A percentile compares a stretch with the other conserved stretches of the same genome.
Evolutionary conservation across 768 basidiomycete species (phyloP).

Genomic region (Phanerodontia chrysosporium): DNA sequence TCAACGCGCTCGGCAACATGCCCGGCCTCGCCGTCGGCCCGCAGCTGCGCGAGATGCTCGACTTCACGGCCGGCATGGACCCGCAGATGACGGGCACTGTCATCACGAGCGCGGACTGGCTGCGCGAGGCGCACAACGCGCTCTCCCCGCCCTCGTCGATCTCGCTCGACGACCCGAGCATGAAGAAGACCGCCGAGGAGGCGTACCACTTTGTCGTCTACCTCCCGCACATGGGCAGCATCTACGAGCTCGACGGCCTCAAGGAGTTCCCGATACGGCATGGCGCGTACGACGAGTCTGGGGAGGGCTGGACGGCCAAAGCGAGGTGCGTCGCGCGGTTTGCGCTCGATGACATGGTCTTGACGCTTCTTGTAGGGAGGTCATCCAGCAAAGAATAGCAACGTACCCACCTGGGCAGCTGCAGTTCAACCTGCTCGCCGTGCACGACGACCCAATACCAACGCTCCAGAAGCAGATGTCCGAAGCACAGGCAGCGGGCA

Average conservation of each 20-base stretch:
- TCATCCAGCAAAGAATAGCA: slow-evolving; percentile 83
- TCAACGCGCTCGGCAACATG: slow-evolving; percentile 87
- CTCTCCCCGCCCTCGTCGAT: slow-evolving; percentile 89
- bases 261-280: slow-evolving; percentile 78
- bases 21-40: slow-evolving; percentile 56
- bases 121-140: slow-evolving; percentile 84
- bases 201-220: slow-evolving; percentile 98
- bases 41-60: slow-evolving; percentile 68
- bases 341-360: background rate
- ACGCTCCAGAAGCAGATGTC: slow-evolving; percentile 55
- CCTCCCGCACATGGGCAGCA: slow-evolving; percentile 71
- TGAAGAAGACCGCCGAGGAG: slow-evolving; percentile 65
- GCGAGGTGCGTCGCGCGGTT: slow-evolving; percentile 52
- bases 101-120: slow-evolving; percentile 77
- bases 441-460: slow-evolving; percentile 80
- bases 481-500: slow-evolving; percentile 38
- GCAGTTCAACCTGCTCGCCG: slow-evolving; percentile 87
- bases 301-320: slow-evolving; percentile 79
- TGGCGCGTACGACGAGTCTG: slow-evolving; percentile 59
- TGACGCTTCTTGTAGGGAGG: slow-evolving; percentile 45
- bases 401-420: slow-evolving; percentile 91
- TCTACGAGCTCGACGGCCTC: slow-evolving; percentile 94
- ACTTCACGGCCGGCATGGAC: slow-evolving; percentile 84
- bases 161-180: slow-evolving; percentile 77
- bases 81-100: slow-evolving; percentile 79